phyloP scores from a whole-genome alignment of 2,329 filamentous ascomycete genomes.

The Gliomastix tumulicola region DNA sequence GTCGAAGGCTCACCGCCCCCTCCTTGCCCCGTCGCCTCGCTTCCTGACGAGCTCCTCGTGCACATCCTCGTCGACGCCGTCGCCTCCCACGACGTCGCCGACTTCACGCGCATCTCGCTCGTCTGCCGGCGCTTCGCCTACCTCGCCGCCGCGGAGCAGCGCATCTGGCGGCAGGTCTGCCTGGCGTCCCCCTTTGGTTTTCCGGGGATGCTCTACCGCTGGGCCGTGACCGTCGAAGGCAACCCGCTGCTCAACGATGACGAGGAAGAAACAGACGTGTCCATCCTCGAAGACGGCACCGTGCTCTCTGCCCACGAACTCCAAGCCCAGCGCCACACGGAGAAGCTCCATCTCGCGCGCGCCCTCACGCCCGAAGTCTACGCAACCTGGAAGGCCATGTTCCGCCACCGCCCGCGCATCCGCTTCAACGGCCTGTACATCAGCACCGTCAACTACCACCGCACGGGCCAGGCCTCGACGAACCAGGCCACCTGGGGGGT shows the following conservation, averaged over 20 bases:
- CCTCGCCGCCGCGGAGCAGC: constrained; percentile 75
- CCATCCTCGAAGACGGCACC: constrained; percentile 19
- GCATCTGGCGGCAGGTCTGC: constrained; percentile 76
- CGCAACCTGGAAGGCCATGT: constrained; percentile 59
- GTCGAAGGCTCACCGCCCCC: constrained; percentile 67
- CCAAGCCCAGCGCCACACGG: constrained; percentile 19
- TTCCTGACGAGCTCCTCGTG: constrained; percentile 80
- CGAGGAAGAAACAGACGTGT: constrained; percentile 17
- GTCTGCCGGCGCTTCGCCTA: constrained; percentile 87
- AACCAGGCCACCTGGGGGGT: constrained; percentile 69
- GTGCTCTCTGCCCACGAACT: constrained; percentile 29
- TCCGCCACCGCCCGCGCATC: constrained; percentile 74
- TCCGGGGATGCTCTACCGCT: constrained; percentile 74
- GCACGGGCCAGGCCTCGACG: constrained; percentile 66
- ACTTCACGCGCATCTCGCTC: constrained; percentile 66
- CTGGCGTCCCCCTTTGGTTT: constrained; percentile 70
- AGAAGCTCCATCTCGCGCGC: constrained; percentile 26
- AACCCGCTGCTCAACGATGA: constrained; percentile 33
- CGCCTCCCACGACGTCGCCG: constrained; percentile 66
- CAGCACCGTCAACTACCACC: constrained; percentile 90
- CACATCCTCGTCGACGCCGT: constrained; percentile 71
- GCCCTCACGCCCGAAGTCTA: constrained; percentile 37
- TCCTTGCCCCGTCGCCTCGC: constrained; percentile 68
- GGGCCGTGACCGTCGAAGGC: constrained; percentile 54
- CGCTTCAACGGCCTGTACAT: constrained; percentile 97